These are phyloP conservation scores for Gynandropsis gynandra DNA, from an alignment of 345 rosid species.

Conservation along the genomic window DNA sequence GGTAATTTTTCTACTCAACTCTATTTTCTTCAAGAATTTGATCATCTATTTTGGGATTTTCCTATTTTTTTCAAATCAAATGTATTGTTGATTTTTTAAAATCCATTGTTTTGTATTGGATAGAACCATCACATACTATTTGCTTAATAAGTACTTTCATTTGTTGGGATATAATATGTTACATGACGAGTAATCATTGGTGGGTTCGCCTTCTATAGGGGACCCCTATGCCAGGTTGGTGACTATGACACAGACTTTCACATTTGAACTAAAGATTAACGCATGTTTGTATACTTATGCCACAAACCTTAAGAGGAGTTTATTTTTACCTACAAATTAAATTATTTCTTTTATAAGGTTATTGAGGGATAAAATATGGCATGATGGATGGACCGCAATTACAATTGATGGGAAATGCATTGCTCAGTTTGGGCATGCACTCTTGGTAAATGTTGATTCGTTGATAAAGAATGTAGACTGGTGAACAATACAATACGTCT, in stretches of 20 bases:
- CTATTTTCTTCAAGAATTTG: too few relatives aligned
- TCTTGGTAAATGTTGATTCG: conserved; percentile 45
- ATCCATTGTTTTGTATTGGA: too few relatives aligned
- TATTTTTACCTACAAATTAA: background rate
- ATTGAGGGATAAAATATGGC: conserved; percentile 94
- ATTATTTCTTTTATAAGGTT: conserved; percentile 34
- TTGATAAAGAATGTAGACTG: background rate
- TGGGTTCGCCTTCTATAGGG: too few relatives aligned
- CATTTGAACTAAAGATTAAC: conserved; percentile 97
- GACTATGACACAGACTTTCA: conserved; percentile 89
- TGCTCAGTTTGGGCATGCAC: conserved; percentile 97
- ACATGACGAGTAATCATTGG: too few relatives aligned
- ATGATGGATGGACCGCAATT: conserved; percentile 97
- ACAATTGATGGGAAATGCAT: conserved; percentile 91
- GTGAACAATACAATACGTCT: background rate
- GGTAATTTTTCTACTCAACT: too few relatives aligned
- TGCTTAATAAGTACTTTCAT: too few relatives aligned
- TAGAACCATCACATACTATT: too few relatives aligned
- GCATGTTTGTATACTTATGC: conserved; percentile 66
- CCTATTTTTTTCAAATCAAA: too few relatives aligned
- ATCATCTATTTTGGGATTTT: too few relatives aligned
- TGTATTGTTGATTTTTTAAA: too few relatives aligned
- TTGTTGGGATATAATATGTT: too few relatives aligned
- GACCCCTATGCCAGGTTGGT: too few relatives aligned
- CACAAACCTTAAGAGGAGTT: background rate